phyloP scores from a whole-genome alignment of 2,329 filamentous ascomycete genomes.

The Aspergillus spinulosporus region DNA sequence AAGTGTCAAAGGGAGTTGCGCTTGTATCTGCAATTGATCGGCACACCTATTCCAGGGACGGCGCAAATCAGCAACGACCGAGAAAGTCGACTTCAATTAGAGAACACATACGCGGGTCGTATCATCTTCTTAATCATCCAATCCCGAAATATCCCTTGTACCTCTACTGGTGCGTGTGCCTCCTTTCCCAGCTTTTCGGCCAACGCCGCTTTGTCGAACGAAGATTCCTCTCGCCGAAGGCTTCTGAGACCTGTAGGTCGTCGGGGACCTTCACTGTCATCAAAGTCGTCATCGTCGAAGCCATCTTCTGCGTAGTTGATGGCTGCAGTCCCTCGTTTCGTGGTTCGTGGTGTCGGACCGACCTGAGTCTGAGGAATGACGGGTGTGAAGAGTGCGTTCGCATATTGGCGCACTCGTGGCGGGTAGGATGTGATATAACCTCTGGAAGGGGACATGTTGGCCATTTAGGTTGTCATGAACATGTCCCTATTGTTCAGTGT shows the following conservation, averaged over 20 bases:
- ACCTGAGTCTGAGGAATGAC: slow-evolving; percentile 70
- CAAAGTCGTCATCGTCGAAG: slow-evolving; percentile 71
- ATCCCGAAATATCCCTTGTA: slow-evolving; percentile 93
- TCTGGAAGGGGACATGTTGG: slow-evolving; percentile 65
- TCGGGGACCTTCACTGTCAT: slow-evolving; percentile 66
- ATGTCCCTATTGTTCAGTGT: slow-evolving; percentile 36
- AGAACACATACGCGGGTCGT: slow-evolving; percentile 44
- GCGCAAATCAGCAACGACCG: slow-evolving; percentile 14
- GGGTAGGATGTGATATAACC: slow-evolving; percentile 90
- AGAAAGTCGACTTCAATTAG: slow-evolving; percentile 12
- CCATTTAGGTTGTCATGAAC: slow-evolving; percentile 34
- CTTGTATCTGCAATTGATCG: slow-evolving; percentile 63
- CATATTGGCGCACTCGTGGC: slow-evolving; percentile 83
- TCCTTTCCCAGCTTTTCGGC: slow-evolving; percentile 83
- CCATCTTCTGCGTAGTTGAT: slow-evolving; percentile 99
- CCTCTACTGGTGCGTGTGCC: slow-evolving; percentile 70
- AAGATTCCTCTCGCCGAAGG: slow-evolving; percentile 72
- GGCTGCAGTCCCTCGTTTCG: slow-evolving; percentile 91
- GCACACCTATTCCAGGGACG: slow-evolving; percentile 45
- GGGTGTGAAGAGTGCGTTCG: slow-evolving; percentile 86
- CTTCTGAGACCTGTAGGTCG: slow-evolving; percentile 79
- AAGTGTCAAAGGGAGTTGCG: slow-evolving; percentile 79
- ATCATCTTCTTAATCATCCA: slow-evolving; percentile 79
- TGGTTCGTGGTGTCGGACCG: slow-evolving; percentile 74
- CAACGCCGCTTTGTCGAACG: slow-evolving; percentile 63